Evolutionary conservation across 345 rosid species (phyloP).

Genomic region (Populus euphratica): DNA sequence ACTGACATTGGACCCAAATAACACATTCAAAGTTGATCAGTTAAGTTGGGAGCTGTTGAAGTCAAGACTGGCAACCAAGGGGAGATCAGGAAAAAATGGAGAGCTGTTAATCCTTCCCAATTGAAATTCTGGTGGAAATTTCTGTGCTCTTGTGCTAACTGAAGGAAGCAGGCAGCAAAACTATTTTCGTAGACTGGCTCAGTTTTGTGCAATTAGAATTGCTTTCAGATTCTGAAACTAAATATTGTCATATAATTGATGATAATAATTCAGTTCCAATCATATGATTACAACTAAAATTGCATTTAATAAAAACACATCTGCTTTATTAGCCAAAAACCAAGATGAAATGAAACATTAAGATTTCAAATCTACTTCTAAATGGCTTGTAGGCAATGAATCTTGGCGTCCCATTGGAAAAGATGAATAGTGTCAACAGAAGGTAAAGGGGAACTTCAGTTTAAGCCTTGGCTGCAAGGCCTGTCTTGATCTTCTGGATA

Average conservation of each 20-base stretch:
- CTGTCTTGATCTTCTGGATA: conserved; percentile 4
- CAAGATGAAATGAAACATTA: too few species aligned
- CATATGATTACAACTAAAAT: too few species aligned
- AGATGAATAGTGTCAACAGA: too few species aligned
- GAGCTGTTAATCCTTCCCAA: conserved; percentile 20
- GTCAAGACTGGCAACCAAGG: conserved; percentile 20
- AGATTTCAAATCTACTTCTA: too few species aligned
- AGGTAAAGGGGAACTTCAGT: too few species aligned
- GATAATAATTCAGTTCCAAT: too few species aligned
- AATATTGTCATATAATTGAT: too few species aligned
- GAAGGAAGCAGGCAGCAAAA: not conserved
- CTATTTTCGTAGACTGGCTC: not conserved
- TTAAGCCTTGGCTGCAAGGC: conserved; percentile 7
- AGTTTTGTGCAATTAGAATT: not conserved
- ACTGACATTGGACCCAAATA: conserved; percentile 33
- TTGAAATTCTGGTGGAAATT: not conserved
- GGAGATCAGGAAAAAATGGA: conserved; percentile 54
- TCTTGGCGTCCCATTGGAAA: too few species aligned
- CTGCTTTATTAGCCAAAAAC: too few species aligned
- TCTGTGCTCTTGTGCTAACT: not conserved
- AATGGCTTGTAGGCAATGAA: too few species aligned
- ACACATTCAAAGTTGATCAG: conserved; percentile 23
- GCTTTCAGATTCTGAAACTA: not conserved
- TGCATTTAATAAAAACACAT: too few species aligned
- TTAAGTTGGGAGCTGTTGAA: conserved; percentile 42